phyloP scores from a whole-genome alignment of 257 asterid genomes.

The Primulina eburnea region DNA sequence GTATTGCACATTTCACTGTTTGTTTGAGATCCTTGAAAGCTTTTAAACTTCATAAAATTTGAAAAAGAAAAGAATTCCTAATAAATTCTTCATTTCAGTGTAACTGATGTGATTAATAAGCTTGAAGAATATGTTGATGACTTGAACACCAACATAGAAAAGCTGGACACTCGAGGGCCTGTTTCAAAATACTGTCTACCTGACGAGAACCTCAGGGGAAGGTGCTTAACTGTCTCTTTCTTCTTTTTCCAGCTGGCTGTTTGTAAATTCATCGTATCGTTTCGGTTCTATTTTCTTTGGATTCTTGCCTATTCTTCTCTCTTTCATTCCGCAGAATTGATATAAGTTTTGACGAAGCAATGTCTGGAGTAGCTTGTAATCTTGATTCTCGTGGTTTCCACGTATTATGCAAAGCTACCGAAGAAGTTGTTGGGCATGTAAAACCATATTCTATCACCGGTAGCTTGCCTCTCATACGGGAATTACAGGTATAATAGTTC shows the following conservation, averaged over 20 bases:
- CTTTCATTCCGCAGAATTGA: constrained; percentile 41
- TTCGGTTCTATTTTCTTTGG: constrained; percentile 7
- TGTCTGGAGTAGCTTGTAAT: constrained; percentile 85
- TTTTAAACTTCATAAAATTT: constrained; percentile 7
- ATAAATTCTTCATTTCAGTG: constrained; percentile 46
- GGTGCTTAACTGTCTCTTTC: constrained; percentile 41
- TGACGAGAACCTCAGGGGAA: constrained; percentile 90
- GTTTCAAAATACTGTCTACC: constrained; percentile 83
- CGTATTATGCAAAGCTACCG: constrained; percentile 89
- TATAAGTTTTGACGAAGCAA: constrained; percentile 72
- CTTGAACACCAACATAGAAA: constrained; percentile 77
- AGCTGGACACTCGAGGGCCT: constrained; percentile 67
- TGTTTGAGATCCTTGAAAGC: constrained; percentile 4
- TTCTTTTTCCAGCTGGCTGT: constrained; percentile 9
- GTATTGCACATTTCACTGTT: constrained; percentile 13
- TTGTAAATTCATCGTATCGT: too few species aligned
- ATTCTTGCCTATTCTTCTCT: constrained; percentile 6
- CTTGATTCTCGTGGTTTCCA: constrained; percentile 90
- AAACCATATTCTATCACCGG: constrained; percentile 97
- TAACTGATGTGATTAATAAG: constrained; percentile 66
- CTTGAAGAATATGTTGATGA: constrained; percentile 76
- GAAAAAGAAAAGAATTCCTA: background rate
- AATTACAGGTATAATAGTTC: constrained; percentile 58
- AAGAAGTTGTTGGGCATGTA: constrained; percentile 87
- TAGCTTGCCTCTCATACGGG: constrained; percentile 87